These are phyloP conservation scores for Cydonia oblonga DNA, from an alignment of 331 rosid genomes.

Conservation along the genomic window DNA sequence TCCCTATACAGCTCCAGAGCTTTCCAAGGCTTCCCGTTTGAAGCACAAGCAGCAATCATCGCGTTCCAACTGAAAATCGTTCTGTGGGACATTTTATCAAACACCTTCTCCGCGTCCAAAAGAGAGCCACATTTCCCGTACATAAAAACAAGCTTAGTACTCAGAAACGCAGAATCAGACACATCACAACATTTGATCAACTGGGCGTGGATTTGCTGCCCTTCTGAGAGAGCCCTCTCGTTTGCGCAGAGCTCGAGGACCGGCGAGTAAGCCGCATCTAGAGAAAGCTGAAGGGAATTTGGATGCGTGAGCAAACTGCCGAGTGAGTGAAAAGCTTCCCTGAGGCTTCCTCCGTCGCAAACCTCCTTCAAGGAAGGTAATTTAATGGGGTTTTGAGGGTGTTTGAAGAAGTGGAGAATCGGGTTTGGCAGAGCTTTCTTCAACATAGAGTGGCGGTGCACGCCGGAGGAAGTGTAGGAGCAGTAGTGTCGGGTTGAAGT, in stretches of 20 bases:
- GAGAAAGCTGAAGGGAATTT: slow-evolving; percentile 7
- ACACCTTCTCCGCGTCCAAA: slow-evolving; percentile 38
- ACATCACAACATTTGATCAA: slow-evolving; percentile 25
- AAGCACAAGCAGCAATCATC: slow-evolving; percentile 51
- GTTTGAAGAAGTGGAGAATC: slow-evolving; percentile 1
- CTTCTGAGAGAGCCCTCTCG: slow-evolving; percentile 39
- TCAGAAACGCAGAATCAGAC: slow-evolving; percentile 30
- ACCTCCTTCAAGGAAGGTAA: slow-evolving; percentile 12
- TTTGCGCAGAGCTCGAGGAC: slow-evolving; percentile 48
- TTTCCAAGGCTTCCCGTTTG: slow-evolving; percentile 33
- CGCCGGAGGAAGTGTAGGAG: slow-evolving; percentile 7
- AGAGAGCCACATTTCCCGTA: slow-evolving; percentile 55
- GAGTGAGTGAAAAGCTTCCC: slow-evolving; percentile 34
- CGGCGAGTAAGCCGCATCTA: slow-evolving; percentile 42
- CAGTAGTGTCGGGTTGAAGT: slow-evolving; percentile 10
- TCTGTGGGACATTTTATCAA: slow-evolving; percentile 42
- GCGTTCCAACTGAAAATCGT: slow-evolving; percentile 74
- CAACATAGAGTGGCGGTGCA: slow-evolving; percentile 7
- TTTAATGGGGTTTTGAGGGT: slow-evolving; percentile 21
- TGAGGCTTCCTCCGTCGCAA: slow-evolving; percentile 21
- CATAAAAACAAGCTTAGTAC: slow-evolving; percentile 53
- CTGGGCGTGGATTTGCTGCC: slow-evolving; percentile 62
- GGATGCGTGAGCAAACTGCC: slow-evolving; percentile 9
- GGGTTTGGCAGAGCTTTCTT: slow-evolving; percentile 1
- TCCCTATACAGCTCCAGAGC: slow-evolving; percentile 43